Evolutionary conservation across 2,329 filamentous ascomycete genomes (phyloP).

Genomic region (Pseudocercospora vitis): DNA sequence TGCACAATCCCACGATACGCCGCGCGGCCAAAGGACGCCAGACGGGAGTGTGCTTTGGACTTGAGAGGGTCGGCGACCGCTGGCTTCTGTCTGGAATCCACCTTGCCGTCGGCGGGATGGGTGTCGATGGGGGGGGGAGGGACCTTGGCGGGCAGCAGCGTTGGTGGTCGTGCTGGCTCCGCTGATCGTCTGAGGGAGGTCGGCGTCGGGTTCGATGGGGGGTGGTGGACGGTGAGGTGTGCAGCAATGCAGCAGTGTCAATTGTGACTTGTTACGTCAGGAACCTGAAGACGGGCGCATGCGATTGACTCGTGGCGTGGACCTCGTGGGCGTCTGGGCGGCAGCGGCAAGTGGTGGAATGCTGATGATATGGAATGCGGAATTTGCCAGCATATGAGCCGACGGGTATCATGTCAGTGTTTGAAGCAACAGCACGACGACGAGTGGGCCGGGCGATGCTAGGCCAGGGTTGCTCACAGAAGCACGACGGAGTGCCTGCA

Average conservation of each 20-base stretch:
- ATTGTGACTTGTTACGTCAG: slow-evolving; percentile 23
- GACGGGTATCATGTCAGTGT: slow-evolving; percentile 25
- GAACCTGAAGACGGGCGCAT: too few relatives aligned
- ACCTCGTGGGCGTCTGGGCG: slow-evolving; percentile 19
- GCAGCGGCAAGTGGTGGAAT: slow-evolving; percentile 19
- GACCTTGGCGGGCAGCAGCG: background rate
- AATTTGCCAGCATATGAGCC: slow-evolving; percentile 21
- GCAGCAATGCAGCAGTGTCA: slow-evolving; percentile 1
- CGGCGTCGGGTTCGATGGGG: too few relatives aligned
- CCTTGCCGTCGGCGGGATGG: slow-evolving; percentile 29
- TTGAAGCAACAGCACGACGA: slow-evolving; percentile 21
- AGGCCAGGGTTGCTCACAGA: slow-evolving; percentile 10
- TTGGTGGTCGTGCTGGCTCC: background rate
- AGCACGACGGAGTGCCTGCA: slow-evolving; percentile 11
- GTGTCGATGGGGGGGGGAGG: slow-evolving; percentile 11
- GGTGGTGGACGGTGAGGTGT: background rate
- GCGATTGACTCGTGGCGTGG: slow-evolving; percentile 25
- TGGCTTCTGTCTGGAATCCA: slow-evolving; percentile 35
- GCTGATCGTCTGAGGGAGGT: background rate
- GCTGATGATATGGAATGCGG: slow-evolving; percentile 26
- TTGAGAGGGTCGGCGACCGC: slow-evolving; percentile 26
- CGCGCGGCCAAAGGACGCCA: slow-evolving; percentile 35
- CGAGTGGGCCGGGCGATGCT: slow-evolving; percentile 24
- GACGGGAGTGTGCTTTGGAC: slow-evolving; percentile 36
- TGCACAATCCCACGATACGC: slow-evolving; percentile 31